Evolutionary conservation across 805 yeast genomes (phyloP).

Genomic region (Cyberlindnera misumaiensis): DNA sequence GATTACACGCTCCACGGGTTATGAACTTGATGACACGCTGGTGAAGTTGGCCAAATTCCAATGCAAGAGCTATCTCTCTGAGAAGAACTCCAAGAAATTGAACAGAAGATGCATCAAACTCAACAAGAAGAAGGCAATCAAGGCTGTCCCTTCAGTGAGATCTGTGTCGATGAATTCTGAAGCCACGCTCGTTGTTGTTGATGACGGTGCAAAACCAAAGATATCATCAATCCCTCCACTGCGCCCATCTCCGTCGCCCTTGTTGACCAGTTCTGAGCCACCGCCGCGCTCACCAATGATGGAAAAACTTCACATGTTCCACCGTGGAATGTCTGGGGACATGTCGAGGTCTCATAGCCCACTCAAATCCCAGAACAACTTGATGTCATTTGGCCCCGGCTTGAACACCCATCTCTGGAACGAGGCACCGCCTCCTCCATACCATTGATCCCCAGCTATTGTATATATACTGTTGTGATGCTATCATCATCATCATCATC

Average conservation of each 20-base stretch:
- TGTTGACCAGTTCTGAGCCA: neutral
- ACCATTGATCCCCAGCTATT: constrained; percentile 7
- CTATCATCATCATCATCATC: no score
- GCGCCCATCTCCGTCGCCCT: neutral
- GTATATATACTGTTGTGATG: no score
- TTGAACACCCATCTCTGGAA: constrained; percentile 10
- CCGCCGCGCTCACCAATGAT: constrained; percentile 9
- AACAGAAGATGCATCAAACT: constrained; percentile 20
- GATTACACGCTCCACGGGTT: constrained; percentile 6
- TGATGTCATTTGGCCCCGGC: constrained; percentile 18
- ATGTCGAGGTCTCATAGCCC: constrained; percentile 17
- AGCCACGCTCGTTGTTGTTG: constrained; percentile 15
- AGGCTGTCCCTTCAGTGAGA: constrained; percentile 2
- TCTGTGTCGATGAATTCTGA: constrained; percentile 15
- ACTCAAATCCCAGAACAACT: constrained; percentile 20
- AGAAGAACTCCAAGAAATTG: constrained; percentile 10
- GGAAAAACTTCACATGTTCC: constrained; percentile 9
- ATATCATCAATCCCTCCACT: no score
- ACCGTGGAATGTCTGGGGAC: neutral
- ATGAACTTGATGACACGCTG: constrained; percentile 15
- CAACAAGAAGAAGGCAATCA: constrained; percentile 4
- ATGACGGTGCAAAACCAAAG: neutral
- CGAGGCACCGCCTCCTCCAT: constrained; percentile 14
- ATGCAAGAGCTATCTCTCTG: constrained; percentile 18
- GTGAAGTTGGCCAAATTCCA: constrained; percentile 21